phyloP scores from a whole-genome alignment of 352 stramenopile species.

The Phytophthora citrophthora region DNA sequence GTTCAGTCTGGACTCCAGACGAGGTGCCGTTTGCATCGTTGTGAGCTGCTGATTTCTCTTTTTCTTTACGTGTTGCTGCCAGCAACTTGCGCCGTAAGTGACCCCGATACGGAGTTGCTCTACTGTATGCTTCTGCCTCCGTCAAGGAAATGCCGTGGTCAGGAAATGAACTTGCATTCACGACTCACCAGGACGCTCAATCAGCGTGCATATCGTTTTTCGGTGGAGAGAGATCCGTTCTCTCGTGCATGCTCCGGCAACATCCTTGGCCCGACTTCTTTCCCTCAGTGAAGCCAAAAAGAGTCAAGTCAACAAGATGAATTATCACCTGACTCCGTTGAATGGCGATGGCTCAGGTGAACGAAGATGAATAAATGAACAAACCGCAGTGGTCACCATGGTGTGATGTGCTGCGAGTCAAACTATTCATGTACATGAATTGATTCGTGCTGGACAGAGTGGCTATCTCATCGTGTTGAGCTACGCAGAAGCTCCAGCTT shows the following conservation, averaged over 20 bases:
- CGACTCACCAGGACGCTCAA: too few species aligned
- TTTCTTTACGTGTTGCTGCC: neutral
- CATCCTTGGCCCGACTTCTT: slow-evolving; percentile 10
- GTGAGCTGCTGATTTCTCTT: neutral
- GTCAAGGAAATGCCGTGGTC: too few species aligned
- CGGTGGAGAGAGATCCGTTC: slow-evolving; percentile 15
- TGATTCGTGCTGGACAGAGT: neutral
- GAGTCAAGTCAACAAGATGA: slow-evolving; percentile 12
- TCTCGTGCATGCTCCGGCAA: slow-evolving; percentile 10
- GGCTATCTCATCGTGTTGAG: slow-evolving; percentile 16
- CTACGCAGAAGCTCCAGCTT: neutral
- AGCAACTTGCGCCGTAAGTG: too few species aligned
- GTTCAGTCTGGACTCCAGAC: neutral
- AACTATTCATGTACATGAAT: neutral
- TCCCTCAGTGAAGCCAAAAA: slow-evolving; percentile 15
- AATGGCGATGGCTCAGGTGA: too few species aligned
- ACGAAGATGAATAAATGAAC: too few species aligned
- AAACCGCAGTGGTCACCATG: too few species aligned
- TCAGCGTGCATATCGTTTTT: slow-evolving; percentile 1
- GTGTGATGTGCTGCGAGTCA: too few species aligned
- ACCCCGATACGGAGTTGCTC: too few species aligned
- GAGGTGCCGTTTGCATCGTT: neutral
- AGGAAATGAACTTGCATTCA: too few species aligned
- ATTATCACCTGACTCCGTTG: too few species aligned
- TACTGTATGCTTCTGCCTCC: too few species aligned